Base-by-base conservation (phyloP, 2,329 filamentous ascomycete species). In the Ambrosiella xylebori region DNA sequence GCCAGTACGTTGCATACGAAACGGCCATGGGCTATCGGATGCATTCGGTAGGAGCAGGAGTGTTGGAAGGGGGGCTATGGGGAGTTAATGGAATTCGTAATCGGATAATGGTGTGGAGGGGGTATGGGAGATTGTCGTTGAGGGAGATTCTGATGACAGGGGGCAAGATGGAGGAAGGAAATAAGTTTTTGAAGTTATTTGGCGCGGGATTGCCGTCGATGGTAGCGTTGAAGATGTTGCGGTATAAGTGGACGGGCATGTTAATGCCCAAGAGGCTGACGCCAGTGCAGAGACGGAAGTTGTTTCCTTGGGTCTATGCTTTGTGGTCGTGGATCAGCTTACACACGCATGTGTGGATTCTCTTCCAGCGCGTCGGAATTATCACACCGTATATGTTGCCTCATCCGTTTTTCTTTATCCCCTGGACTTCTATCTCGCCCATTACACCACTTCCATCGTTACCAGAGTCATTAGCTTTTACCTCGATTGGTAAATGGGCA, bases 41-140 rank as follows among this genome's bases (percentile, higher is more conserved):
- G 51, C 64, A 70, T 54, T 63, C 64, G 27, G 59, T 68, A 1
- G 70, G 64, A 37, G 73, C 65, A 52, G 63, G 65, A 44, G 67
- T 69, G 47, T 67, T 69, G 60, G 69, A 74, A 35, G 71, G 75
- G 7, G 69, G 73, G 0, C 69, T 75, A 17, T 79, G 79, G 70
- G 77, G 77, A 2, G 63, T 80, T 11, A 71, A 75, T 37, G 76
- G 76, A 3, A 64, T 80, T 61, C 70, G 77, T 36, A 74, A 79
- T 60, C 73, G 79, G 7, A 74, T 80, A n/a, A 62, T 81, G 60
- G 76, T 79, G 63, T 51, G 69, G 60, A 9, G 7, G 57, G 6
- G 17, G 36, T 78, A 76, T 52, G 73, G 75, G 0, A 66, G 71
- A 13, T 68, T 76, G 1, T 72, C 76, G 0, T 79, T 79, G 58